Evolutionary conservation across 2,329 filamentous ascomycete species (phyloP), one percentile per base, ranked within the genome.

Genomic region (Thielaviopsis musarum): DNA sequence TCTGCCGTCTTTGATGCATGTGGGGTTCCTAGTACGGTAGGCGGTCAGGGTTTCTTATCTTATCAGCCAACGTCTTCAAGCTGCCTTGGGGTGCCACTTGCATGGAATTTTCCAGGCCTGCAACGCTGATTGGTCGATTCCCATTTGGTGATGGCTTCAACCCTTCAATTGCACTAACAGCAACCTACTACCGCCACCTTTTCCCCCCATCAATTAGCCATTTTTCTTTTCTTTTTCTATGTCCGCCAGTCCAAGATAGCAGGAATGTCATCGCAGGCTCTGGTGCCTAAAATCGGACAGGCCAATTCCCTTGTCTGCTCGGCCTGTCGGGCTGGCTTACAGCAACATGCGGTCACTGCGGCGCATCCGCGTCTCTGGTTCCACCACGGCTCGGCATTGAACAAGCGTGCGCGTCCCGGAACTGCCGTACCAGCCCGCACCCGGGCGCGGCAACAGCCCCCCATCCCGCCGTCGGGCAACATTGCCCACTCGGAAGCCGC

Each of bases 1-100:
- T 61, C 59, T 61, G 59, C 59, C 59, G 26, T 12, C 9, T 34
- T 30, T 41, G 51, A 52, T 30, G 45, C 21, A 61, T 57, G 30
- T 49, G 56, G 52, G 53, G 52, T 52, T 21, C 56, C 28, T 26
- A n/a, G 28, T 38, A 12, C 4, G 15, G 59, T 41, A 62, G 55
- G 57, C 60, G 57, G 60, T 62, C n/a, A 59, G 34, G 19, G 56
- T 34, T 45, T 55, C 54, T 62, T 62, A 62, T 62, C 60, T 62
- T 62, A 62, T 62, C 60, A 34, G 26, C 9, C n/a, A n/a, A 12
- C 5, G 15, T 28, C 13, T 49, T 59, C 30, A 19, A 21, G 15
- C 7, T 34, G 41, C 7, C 21, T 5, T 21, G n/a, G 45, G 55
- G 30, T 51, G 41, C 34, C 38, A 57, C 52, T 48, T 49, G 53